phyloP scores from a whole-genome alignment of 345 rosid species.

The Clarkia xantiana region DNA sequence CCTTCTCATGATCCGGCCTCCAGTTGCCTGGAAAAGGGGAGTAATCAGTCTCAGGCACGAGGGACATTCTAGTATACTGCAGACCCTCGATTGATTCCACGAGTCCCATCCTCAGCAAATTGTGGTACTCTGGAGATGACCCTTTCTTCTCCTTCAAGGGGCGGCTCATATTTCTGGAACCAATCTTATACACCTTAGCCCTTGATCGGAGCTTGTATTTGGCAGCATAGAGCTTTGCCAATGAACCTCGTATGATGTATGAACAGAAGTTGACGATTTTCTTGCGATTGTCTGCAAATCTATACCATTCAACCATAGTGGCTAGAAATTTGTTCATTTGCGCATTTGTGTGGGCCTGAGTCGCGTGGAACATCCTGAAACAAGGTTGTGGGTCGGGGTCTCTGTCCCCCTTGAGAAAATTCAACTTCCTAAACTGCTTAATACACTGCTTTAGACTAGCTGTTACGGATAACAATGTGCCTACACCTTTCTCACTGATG shows the following conservation, averaged over 20 bases:
- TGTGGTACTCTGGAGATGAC: constrained; percentile 67
- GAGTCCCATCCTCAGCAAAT: constrained; percentile 84
- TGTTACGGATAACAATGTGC: constrained; percentile 84
- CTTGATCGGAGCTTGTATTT: constrained; percentile 88
- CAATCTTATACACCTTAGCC: constrained; percentile 80
- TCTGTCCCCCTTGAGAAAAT: constrained; percentile 76
- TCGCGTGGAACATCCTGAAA: constrained; percentile 94
- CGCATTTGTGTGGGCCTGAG: constrained; percentile 87
- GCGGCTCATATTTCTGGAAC: constrained; percentile 51
- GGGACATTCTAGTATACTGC: constrained; percentile 87
- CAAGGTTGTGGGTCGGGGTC: constrained; percentile 97
- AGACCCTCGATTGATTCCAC: constrained; percentile 85
- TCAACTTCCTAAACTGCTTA: constrained; percentile 77
- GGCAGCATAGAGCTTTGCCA: constrained; percentile 93
- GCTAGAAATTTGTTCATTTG: constrained; percentile 92
- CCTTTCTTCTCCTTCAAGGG: constrained; percentile 92
- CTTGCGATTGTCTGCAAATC: constrained; percentile 81
- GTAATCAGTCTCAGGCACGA: constrained; percentile 82
- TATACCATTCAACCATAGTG: constrained; percentile 82
- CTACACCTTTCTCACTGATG: constrained; percentile 94
- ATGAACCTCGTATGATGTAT: constrained; percentile 74
- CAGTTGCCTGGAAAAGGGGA: constrained; percentile 76
- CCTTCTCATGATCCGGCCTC: constrained; percentile 86
- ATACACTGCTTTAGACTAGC: constrained; percentile 93
- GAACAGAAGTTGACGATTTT: constrained; percentile 84